Conservation (phyloP, 495 filamentous ascomycete genomes). For the Aspergillus panamensis region DNA sequence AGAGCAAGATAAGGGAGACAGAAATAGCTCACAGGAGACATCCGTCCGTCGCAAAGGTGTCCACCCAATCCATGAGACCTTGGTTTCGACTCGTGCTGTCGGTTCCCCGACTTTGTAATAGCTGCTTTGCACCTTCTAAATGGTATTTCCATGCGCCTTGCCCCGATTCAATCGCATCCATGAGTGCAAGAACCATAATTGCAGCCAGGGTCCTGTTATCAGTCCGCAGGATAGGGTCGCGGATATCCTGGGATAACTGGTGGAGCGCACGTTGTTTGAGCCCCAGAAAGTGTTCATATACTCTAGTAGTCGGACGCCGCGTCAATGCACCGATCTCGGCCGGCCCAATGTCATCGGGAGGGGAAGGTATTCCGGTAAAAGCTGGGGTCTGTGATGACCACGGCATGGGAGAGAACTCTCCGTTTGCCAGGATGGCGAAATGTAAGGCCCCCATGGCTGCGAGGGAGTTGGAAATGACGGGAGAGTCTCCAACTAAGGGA, state of each 20-base stretch:
- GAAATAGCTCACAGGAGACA: constrained; percentile 37
- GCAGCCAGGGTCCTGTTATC: constrained; percentile 42
- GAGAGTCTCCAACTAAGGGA: constrained; percentile 37
- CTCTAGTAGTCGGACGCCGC: constrained; percentile 28
- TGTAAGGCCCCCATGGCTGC: constrained; percentile 44
- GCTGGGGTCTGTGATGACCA: constrained; percentile 32
- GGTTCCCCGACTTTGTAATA: constrained; percentile 33
- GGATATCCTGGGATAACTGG: constrained; percentile 38
- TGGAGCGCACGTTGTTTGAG: constrained; percentile 44
- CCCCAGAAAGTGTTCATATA: constrained; percentile 41
- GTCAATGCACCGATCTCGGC: constrained; percentile 30
- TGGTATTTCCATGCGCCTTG: constrained; percentile 47
- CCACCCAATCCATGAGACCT: constrained; percentile 36
- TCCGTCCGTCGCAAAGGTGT: constrained; percentile 42
- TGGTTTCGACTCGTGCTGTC: constrained; percentile 17
- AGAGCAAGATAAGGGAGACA: background rate
- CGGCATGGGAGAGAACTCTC: constrained; percentile 35
- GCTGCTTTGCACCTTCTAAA: constrained; percentile 46
- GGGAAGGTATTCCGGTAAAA: constrained; percentile 18
- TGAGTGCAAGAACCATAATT: constrained; percentile 41
- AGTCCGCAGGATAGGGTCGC: constrained; percentile 34
- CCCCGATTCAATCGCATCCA: constrained; percentile 46
- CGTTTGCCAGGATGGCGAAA: constrained; percentile 36
- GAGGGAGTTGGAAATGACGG: constrained; percentile 37
- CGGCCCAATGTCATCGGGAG: constrained; percentile 29